Evolutionary conservation across 257 asterid species (phyloP).

Genomic region (Cinchona pubescens): DNA sequence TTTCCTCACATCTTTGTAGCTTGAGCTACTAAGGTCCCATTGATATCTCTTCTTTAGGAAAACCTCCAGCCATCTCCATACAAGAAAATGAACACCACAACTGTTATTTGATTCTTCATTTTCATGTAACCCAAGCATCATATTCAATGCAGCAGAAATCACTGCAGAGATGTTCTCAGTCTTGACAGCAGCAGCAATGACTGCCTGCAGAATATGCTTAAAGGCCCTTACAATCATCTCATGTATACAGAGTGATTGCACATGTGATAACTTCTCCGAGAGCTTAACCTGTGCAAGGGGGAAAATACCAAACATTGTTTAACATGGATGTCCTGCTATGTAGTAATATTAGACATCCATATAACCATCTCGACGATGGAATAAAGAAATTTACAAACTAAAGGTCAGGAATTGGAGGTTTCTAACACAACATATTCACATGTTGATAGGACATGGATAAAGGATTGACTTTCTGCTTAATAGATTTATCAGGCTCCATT

Average conservation of each 20-base stretch:
- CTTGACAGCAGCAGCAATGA: conserved; percentile 65
- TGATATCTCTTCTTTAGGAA: conserved; percentile 82
- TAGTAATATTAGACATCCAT: background rate
- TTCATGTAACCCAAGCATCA: conserved; percentile 90
- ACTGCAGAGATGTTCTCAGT: conserved; percentile 67
- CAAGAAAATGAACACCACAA: conserved; percentile 60
- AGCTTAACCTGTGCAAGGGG: conserved; percentile 74
- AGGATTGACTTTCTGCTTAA: background rate
- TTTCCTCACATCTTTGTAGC: conserved; percentile 73
- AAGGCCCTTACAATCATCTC: conserved; percentile 96
- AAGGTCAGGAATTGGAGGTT: background rate
- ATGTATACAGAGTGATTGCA: conserved; percentile 93
- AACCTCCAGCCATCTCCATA: conserved; percentile 87
- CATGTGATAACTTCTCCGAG: conserved; percentile 92
- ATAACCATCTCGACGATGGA: background rate
- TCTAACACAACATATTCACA: background rate
- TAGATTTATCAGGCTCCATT: background rate
- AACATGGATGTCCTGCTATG: conserved; percentile 19
- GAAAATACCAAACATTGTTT: conserved; percentile 21
- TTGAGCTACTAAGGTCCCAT: conserved; percentile 65
- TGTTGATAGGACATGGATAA: background rate
- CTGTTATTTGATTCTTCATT: conserved; percentile 41
- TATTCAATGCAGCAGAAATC: conserved; percentile 76
- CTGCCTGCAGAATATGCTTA: conserved; percentile 89
- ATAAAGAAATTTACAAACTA: background rate